Evolutionary conservation across 1,139 yeast genomes (phyloP).

Genomic region (Diutina sp.): DNA sequence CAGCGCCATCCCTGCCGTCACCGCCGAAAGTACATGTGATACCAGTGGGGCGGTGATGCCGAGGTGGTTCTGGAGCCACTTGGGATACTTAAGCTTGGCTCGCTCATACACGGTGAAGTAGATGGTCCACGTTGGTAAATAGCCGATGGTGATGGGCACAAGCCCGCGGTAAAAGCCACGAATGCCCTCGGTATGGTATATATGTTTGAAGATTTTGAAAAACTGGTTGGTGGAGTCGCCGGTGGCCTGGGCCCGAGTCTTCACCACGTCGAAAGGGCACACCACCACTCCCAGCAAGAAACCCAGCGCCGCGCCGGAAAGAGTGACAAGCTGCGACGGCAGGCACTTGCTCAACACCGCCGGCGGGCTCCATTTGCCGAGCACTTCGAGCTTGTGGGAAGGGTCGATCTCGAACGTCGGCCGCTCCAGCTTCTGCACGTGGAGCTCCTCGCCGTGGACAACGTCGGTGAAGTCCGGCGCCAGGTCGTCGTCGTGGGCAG

Average conservation of each 20-base stretch:
- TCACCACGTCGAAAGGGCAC: constrained; percentile 1
- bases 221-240: constrained; percentile 14
- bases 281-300: not conserved
- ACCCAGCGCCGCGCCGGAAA: not conserved
- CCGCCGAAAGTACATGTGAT: constrained; percentile 66
- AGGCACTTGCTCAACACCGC: not conserved
- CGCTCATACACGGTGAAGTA: constrained; percentile 84
- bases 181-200: constrained; percentile 64
- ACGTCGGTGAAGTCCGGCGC: not conserved
- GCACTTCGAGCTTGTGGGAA: not conserved
- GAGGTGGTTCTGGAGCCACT: constrained; percentile 15
- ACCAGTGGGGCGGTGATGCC: constrained; percentile 33
- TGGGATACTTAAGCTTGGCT: constrained; percentile 44
- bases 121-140: constrained; percentile 95
- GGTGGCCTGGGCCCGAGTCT: constrained; percentile 19
- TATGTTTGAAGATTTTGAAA: constrained; percentile 40
- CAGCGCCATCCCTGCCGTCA: constrained; percentile 81
- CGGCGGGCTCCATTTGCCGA: not conserved
- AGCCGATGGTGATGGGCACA: constrained; percentile 83
- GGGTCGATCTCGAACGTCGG: not conserved
- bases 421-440: not conserved
- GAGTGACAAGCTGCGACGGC: not conserved
- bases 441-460: not conserved
- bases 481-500: not conserved
- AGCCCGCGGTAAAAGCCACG: constrained; percentile 83